Conservation (phyloP, 2,329 filamentous ascomycete genomes). For the Exophiala calicioides region DNA sequence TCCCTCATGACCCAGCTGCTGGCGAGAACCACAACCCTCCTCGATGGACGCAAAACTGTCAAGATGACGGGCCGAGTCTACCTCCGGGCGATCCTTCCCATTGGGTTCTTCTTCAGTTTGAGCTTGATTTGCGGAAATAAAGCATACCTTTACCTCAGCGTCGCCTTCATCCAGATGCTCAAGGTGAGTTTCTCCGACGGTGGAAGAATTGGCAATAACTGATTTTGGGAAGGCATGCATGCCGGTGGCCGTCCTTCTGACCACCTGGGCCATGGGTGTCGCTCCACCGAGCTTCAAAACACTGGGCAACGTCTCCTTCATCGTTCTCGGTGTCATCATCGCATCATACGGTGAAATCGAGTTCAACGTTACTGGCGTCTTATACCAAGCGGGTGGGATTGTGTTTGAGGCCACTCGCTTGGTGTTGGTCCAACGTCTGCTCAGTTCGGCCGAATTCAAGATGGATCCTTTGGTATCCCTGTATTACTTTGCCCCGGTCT, state of each 20-base stretch:
- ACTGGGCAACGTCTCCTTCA: constrained; percentile 89
- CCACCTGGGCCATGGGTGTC: constrained; percentile 84
- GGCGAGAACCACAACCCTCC: constrained; percentile 81
- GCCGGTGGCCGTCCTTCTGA: constrained; percentile 86
- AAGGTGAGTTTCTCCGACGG: constrained; percentile 65
- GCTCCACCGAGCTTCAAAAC: constrained; percentile 81
- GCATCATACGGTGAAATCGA: constrained; percentile 95
- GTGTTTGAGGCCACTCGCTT: constrained; percentile 78
- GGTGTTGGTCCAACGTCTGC: constrained; percentile 81
- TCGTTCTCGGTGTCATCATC: constrained; percentile 91
- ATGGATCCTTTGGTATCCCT: constrained; percentile 87
- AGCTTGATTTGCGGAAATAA: constrained; percentile 95
- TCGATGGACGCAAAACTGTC: constrained; percentile 92
- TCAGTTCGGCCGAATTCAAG: constrained; percentile 75
- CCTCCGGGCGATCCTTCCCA: constrained; percentile 88
- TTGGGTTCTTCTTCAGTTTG: constrained; percentile 93
- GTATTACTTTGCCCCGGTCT: constrained; percentile 87
- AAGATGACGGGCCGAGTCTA: constrained; percentile 97
- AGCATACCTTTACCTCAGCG: constrained; percentile 91
- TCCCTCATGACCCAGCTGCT: constrained; percentile 93
- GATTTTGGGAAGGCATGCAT: constrained; percentile 72
- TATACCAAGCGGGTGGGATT: constrained; percentile 73
- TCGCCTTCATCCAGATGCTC: constrained; percentile 98
- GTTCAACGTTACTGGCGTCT: constrained; percentile 63
- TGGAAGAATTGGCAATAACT: constrained; percentile 28